Conservation (phyloP, 805 yeast species). For the Pichia insulana region DNA sequence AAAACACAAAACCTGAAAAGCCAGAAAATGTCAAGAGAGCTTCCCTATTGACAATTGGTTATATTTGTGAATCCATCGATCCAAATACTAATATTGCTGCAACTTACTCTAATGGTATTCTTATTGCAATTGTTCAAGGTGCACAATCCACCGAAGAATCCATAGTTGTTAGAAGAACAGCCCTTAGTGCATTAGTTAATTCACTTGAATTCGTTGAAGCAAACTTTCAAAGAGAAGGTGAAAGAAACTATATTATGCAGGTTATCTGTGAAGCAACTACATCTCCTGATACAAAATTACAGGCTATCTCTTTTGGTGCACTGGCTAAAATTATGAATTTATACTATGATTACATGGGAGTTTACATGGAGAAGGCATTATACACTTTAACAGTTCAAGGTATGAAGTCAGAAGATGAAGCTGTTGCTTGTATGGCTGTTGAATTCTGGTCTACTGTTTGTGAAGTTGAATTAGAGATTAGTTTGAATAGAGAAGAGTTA, state of each 20-base stretch:
- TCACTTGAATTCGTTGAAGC: slow-evolving; percentile 82
- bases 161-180: slow-evolving; percentile 71
- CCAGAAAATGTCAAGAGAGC: slow-evolving; percentile 79
- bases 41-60: slow-evolving; percentile 83
- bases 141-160: slow-evolving; percentile 79
- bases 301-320: slow-evolving; percentile 94
- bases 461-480: slow-evolving; percentile 86
- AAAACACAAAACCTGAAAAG: slow-evolving; percentile 72
- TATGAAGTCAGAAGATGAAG: slow-evolving; percentile 75
- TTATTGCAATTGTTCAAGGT: slow-evolving; percentile 95
- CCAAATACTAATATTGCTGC: slow-evolving; percentile 69
- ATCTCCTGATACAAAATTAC: slow-evolving; percentile 69
- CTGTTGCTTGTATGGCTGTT: slow-evolving; percentile 95
- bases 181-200: slow-evolving; percentile 83
- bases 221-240: slow-evolving; percentile 89
- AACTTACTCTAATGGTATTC: slow-evolving; percentile 81
- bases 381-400: slow-evolving; percentile 85
- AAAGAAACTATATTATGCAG: slow-evolving; percentile 95
- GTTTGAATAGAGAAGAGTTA: slow-evolving; percentile 53
- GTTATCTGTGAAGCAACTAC: slow-evolving; percentile 99
- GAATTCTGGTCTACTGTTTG: slow-evolving; percentile 99
- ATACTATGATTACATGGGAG: slow-evolving; percentile 82
- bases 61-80: slow-evolving; percentile 91
- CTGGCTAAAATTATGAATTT: slow-evolving; percentile 84
- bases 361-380: slow-evolving; percentile 95